Base-by-base conservation (phyloP, 495 filamentous ascomycete species). In the Lepidopterella palustris region DNA sequence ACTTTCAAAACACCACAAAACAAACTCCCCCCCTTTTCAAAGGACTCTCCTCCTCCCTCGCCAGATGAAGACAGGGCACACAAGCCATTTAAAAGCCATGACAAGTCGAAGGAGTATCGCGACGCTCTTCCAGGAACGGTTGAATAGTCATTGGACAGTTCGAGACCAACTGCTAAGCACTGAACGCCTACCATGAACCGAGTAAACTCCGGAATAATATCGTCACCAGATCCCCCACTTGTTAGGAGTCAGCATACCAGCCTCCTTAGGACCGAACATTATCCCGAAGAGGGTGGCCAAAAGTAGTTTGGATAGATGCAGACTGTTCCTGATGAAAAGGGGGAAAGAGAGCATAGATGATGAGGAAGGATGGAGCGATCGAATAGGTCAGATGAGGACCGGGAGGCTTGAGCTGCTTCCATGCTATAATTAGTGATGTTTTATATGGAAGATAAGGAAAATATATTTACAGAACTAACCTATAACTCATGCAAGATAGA, bases 251-350 rank as follows among this genome's bases (percentile, higher is more conserved):
- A 80, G 56, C 52, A 74, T 56, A 40, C 68, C 65, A 1, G 76
- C 39, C 5, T 59, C 71, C 1, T 59, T 39, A 0, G 78, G 77
- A 0, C 79, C 79, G 32, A 77, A 67, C 26, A 74, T 32, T 55
- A 80, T 79, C 23, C 78, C 77, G 45, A 76, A 65, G 32, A 80
- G 55, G 8, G 74, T 71, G 11, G 78, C 79, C 4, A 81, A 68
- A 0, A 77, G 78, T 0, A 78, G 79, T 64, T 81, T 78, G 21
- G 75, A 77, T 20, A 81, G 75, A 66, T 80, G 77, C 4, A 81
- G 71, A 10, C 71, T 67, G 56, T 80, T 80, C 25, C 76, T 72
- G 56, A 81, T 79, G 60, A 77, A 73, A 40, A 66, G 58, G 15
- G 72, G 73, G 62, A n/a, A 80, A 80, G 56, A 80, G 70, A 20